Conservation (phyloP, 371 early-diverging fungal species). For the Mortierella polycephala region DNA sequence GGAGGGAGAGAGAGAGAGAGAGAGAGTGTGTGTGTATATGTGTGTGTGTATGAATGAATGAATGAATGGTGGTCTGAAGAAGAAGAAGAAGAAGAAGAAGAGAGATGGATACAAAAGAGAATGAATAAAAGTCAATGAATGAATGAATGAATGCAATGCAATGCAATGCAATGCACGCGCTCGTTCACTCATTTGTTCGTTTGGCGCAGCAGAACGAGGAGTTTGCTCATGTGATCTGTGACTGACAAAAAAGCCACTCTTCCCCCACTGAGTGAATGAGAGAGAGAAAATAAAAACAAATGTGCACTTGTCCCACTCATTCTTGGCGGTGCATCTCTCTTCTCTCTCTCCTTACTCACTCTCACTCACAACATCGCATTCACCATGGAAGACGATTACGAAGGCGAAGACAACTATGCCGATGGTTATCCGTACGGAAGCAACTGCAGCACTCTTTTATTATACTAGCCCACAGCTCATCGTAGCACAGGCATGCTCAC, state of each 20-base stretch:
- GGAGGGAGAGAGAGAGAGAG: neutral
- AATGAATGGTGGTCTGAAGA: neutral
- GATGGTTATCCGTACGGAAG: conserved; percentile 41
- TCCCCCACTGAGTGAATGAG: no score
- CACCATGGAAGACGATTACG: conserved; percentile 44
- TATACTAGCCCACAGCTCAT: neutral
- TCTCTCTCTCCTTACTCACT: neutral
- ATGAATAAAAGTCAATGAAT: no score
- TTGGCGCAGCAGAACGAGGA: no score
- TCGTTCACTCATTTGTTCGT: no score
- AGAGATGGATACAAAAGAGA: no score
- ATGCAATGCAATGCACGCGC: no score
- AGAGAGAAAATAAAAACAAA: no score
- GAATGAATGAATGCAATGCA: no score
- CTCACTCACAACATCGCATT: neutral
- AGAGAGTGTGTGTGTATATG: neutral
- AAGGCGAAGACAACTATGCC: conserved; percentile 26
- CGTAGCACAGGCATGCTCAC: neutral
- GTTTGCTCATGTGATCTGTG: no score
- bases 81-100: neutral
- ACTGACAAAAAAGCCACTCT: no score
- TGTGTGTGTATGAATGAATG: neutral
- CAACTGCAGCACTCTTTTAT: neutral
- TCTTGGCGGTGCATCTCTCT: no score
- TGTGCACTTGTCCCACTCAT: no score